Evolutionary conservation across 371 early-diverging fungal genomes (phyloP).

Genomic region (Mucor indicus): DNA sequence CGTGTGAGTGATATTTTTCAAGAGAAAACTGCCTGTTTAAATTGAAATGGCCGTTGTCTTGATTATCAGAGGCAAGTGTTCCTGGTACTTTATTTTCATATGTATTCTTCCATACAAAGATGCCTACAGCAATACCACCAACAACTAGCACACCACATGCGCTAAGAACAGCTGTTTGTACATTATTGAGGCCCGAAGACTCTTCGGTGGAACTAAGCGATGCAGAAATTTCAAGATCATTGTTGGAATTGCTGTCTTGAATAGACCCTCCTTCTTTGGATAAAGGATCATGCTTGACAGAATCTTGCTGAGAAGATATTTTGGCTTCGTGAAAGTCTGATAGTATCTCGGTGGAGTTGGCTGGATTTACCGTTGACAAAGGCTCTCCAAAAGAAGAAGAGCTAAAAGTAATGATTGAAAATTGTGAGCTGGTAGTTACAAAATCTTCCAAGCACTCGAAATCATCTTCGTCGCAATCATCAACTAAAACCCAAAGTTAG

Average conservation of each 20-base stretch:
- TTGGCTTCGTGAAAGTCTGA: constrained; percentile 12
- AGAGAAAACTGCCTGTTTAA: no score
- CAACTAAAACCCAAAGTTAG: no score
- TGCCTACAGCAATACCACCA: constrained; percentile 17
- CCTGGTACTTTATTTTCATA: no score
- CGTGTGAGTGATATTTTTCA: no score
- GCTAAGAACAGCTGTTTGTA: constrained; percentile 10
- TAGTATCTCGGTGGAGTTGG: background rate
- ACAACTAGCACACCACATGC: constrained; percentile 15
- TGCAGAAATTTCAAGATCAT: background rate
- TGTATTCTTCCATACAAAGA: constrained; percentile 18
- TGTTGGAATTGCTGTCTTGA: background rate
- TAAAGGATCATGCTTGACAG: no score
- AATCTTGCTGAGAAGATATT: no score
- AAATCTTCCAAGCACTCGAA: background rate
- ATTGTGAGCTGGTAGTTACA: background rate
- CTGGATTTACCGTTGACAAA: background rate
- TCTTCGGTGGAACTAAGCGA: background rate
- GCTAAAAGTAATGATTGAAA: background rate
- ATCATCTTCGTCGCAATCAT: constrained; percentile 7
- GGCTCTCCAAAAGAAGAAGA: background rate
- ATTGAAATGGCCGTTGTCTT: no score
- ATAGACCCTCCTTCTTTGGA: background rate
- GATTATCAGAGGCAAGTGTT: no score
- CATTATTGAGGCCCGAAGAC: constrained; percentile 6